Percentiles rank a stretch among this genome's conserved stretches.
Evolutionary conservation across 805 yeast genomes (phyloP).

Genomic region (Spathaspora boniae): DNA sequence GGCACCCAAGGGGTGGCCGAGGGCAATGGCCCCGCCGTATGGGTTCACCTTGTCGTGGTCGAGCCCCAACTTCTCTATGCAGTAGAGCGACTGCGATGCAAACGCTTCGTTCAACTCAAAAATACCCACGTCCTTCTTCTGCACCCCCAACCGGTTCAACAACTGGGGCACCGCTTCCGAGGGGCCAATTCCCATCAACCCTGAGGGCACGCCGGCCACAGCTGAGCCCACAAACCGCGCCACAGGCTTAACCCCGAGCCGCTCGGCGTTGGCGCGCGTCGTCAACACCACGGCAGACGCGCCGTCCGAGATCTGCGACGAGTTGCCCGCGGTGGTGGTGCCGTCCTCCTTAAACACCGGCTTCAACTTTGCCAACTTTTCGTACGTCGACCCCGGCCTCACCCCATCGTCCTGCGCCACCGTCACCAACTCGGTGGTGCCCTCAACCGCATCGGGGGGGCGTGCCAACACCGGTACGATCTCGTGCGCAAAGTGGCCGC

Average conservation of each 20-base stretch:
- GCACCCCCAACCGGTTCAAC: slow-evolving; percentile 20
- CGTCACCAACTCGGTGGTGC: slow-evolving; percentile 10
- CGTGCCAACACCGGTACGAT: slow-evolving; percentile 16
- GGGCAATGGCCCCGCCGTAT: slow-evolving; percentile 17
- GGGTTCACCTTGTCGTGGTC: slow-evolving; percentile 38
- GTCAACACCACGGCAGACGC: slow-evolving; percentile 33
- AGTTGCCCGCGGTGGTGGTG: slow-evolving; percentile 33
- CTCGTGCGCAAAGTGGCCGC: slow-evolving; percentile 22
- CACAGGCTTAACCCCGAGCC: slow-evolving; percentile 26
- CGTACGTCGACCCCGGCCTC: slow-evolving; percentile 21
- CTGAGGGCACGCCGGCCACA: slow-evolving; percentile 33
- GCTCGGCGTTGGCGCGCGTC: slow-evolving; percentile 31
- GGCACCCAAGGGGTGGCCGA: slow-evolving; percentile 52
- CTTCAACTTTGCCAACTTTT: slow-evolving; percentile 24
- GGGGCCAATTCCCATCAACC: slow-evolving; percentile 36
- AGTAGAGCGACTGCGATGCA: slow-evolving; percentile 31
- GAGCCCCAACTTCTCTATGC: slow-evolving; percentile 23
- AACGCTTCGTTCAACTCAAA: slow-evolving; percentile 37
- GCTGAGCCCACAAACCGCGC: slow-evolving; percentile 27
- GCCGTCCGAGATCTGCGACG: slow-evolving; percentile 36
- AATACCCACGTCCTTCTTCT: slow-evolving; percentile 22
- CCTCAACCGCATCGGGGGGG: slow-evolving; percentile 7
- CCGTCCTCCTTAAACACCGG: slow-evolving; percentile 31
- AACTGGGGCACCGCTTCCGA: slow-evolving; percentile 29
- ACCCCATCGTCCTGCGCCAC: slow-evolving; percentile 29